Percentiles rank a stretch among this genome's conserved stretches.
phyloP scores from a whole-genome alignment of 1,139 yeast genomes.

The Taphrina betulina region DNA sequence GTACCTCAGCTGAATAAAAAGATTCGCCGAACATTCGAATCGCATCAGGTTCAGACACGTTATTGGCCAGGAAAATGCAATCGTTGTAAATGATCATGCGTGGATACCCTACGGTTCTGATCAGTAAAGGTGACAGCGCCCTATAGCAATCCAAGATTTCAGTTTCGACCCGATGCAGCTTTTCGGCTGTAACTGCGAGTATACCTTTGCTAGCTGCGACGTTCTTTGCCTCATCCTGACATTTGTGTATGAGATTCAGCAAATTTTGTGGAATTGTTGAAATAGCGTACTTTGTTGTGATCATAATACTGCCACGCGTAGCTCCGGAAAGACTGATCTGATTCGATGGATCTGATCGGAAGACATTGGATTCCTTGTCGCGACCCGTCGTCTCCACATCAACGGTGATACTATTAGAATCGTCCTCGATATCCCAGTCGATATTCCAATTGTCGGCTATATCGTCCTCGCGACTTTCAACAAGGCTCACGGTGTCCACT shows the following conservation, averaged over 20 bases:
- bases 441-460: no score
- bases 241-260: conserved; percentile 3
- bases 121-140: conserved; percentile 6
- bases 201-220: background rate
- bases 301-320: no score
- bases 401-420: no score
- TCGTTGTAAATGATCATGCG: conserved; percentile 29
- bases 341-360: no score
- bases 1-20: conserved; percentile 13
- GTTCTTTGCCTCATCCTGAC: conserved; percentile 3
- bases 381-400: no score
- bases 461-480: no score
- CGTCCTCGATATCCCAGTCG: no score
- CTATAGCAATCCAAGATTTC: conserved; percentile 10
- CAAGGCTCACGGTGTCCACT: no score
- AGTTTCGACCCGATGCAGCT: background rate
- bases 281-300: conserved; percentile 7
- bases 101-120: conserved; percentile 7
- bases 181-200: background rate
- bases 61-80: conserved; percentile 14
- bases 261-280: conserved; percentile 13
- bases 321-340: no score
- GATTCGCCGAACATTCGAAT: conserved; percentile 10
- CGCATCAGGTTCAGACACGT: background rate
- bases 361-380: no score